Evolutionary conservation across 148 eudicot genomes (phyloP), one percentile per base, ranked within the genome.

Genomic region (Rhododendron vialii): DNA sequence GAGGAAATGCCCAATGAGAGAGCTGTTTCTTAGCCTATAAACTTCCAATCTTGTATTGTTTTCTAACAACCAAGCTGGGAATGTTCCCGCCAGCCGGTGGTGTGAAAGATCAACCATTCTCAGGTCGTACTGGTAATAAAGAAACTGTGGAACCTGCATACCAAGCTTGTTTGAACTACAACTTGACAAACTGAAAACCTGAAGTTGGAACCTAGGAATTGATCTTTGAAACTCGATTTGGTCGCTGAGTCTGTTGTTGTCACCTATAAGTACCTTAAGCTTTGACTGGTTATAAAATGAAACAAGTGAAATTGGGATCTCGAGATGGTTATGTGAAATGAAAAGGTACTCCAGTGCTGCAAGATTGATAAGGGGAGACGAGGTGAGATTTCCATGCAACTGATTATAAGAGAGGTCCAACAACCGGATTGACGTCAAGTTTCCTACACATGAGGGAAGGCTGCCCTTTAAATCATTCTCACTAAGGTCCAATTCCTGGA

Each of bases 51-150:
- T 63, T 13, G 67, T 13, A 35, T 67, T 85, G 33, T n/a, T 78
- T 7, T 28, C 11, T 18, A 81, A 47, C 67, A 80, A 30, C 84
- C 86, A 88, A 50, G 51, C 18, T 20, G 90, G 90, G 61, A 88
- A 86, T 0, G 30, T 4, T 14, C 83, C 81, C n/a, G 0, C 43
- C 1, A 86, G 7, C 41, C 22, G 26, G 36, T n/a, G 50, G 35
- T 50, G 59, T 4, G 82, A 80, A 11, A 80, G 82, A 35, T 47
- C 38, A 80, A 50, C 18, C 5, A 28, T 5, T 50, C 61, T 74
- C 47, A 74, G 17, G 38, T 80, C 59, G 17, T n/a, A 50, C 22
- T 80, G 82, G 82, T 47, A 80, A 80, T 13, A 50, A 50, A 80
- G 82, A 50, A 80, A 80, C 5, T 80, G n/a, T 26, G 61, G 30